Evolutionary conservation across 805 yeast genomes (phyloP), one percentile per base, ranked within the genome.

Genomic region (Kurtzmaniella fragi): DNA sequence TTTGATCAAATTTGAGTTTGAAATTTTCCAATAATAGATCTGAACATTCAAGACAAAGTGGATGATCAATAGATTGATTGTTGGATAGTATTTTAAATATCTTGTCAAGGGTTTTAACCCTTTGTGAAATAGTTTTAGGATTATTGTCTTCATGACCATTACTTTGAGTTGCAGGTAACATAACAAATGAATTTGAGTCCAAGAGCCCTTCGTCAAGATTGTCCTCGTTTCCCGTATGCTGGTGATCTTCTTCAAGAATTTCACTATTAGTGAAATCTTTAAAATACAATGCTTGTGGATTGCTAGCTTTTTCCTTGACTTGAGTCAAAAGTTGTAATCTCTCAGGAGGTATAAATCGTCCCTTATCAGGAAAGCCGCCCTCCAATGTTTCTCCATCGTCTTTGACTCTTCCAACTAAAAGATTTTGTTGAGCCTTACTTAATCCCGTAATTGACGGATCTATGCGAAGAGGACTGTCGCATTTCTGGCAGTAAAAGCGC

Each of bases 31-130:
- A 66, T 17, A 91, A 59, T 15, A 72, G 56, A 32, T 73, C 77
- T 5, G 93, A 84, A 58, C 99, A 93, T 32, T 90, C 97, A 17
- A 72, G 71, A 50, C 98, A 91, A 12, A 93, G 78, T 0, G 99
- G 99, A 52, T 67, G 72, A 46, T 87, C 95, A 12, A 91, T 72
- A 43, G 82, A 88, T 37, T 82, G 81, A 44, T 84, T 82, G 11
- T 47, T 47, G 0, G 93, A 82, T 5, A 91, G 60, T 2, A 84
- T 69, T 45, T 83, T 82, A 56, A 87, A 89, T 2, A 91, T 73
- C 29, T 75, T 77, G 2, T 77, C 78, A 27, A 88, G 56, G 0
- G 79, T 70, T 34, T 72, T 71, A 16, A 79, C 59, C 32, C 80
- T 61, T 4, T 66, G 61, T 0, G 84, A 74, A 2, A 78, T 62